phyloP scores from a whole-genome alignment of 2,329 filamentous ascomycete genomes.

The Xylogone sp. region DNA sequence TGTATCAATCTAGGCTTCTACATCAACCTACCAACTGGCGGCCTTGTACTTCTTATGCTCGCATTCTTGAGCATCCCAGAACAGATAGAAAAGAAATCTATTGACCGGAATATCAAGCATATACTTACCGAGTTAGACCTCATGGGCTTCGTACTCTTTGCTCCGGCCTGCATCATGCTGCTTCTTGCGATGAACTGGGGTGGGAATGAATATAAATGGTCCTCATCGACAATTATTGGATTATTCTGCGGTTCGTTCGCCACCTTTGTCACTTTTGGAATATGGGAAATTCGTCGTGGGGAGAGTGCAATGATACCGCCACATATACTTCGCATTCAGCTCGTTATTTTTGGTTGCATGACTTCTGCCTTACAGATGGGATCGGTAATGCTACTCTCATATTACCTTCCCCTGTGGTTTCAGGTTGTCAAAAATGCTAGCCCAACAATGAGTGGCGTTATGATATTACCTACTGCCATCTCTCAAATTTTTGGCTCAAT shows the following conservation, averaged over 20 bases:
- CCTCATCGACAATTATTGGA: conserved; percentile 15
- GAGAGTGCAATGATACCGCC: conserved; percentile 22
- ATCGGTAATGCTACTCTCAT: conserved; percentile 10
- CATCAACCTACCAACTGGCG: conserved; percentile 31
- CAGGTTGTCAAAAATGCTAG: conserved; percentile 23
- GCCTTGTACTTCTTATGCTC: conserved; percentile 23
- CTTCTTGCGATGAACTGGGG: conserved; percentile 29
- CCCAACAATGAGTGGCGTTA: conserved; percentile 22
- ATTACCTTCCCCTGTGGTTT: conserved; percentile 29
- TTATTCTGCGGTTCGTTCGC: conserved; percentile 13
- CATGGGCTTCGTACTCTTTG: conserved; percentile 28
- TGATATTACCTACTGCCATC: conserved; percentile 19
- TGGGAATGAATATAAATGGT: conserved; percentile 27
- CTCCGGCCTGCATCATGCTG: conserved; percentile 27
- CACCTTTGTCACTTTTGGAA: conserved; percentile 16
- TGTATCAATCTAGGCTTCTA: conserved; percentile 11
- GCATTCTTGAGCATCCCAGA: conserved; percentile 33
- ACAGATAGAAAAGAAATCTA: conserved; percentile 15
- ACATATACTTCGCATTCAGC: conserved; percentile 13
- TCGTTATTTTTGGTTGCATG: conserved; percentile 12
- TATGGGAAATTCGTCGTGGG: conserved; percentile 17
- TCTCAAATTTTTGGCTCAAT: conserved; percentile 11
- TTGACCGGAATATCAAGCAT: conserved; percentile 6
- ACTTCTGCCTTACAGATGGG: conserved; percentile 5
- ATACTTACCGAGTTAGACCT: conserved; percentile 24